A percentile compares a stretch with the other conserved stretches of the same genome.
Conservation (phyloP, 257 asterid genomes). For the Catharanthus roseus region DNA sequence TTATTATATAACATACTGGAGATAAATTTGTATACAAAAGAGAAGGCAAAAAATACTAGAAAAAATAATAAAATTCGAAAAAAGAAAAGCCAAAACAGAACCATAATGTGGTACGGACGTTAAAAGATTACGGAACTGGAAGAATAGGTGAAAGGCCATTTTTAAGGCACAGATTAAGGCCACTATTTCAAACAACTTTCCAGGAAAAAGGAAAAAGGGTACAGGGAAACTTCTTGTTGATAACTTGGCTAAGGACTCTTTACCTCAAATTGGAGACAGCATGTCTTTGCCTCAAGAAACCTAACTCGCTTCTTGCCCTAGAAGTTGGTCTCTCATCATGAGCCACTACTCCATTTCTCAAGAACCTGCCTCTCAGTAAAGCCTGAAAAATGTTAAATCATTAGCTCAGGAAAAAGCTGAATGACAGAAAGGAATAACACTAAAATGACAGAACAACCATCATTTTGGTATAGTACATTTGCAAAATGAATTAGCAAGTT, state of each 20-base stretch:
- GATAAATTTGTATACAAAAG: too few relatives aligned
- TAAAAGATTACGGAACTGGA: not conserved
- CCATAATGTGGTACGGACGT: not conserved
- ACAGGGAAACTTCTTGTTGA: not conserved
- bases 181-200: not conserved
- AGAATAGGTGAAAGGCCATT: not conserved
- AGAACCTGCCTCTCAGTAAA: conserved; percentile 72
- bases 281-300: conserved; percentile 62
- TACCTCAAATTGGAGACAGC: conserved; percentile 89
- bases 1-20: too few relatives aligned
- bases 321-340: conserved; percentile 52
- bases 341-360: conserved; percentile 44
- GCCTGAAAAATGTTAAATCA: conserved; percentile 42
- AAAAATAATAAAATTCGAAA: not conserved
- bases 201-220: not conserved
- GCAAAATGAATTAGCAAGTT: not conserved
- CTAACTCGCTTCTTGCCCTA: conserved; percentile 61
- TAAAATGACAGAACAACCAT: conserved; percentile 11
- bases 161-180: not conserved
- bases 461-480: not conserved
- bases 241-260: not conserved
- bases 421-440: not conserved
- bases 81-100: not conserved
- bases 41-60: not conserved
- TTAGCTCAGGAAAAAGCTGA: conserved; percentile 13